Conservation (phyloP, 371 early-diverging fungal genomes). For the Zopfochytrium polystomum region DNA sequence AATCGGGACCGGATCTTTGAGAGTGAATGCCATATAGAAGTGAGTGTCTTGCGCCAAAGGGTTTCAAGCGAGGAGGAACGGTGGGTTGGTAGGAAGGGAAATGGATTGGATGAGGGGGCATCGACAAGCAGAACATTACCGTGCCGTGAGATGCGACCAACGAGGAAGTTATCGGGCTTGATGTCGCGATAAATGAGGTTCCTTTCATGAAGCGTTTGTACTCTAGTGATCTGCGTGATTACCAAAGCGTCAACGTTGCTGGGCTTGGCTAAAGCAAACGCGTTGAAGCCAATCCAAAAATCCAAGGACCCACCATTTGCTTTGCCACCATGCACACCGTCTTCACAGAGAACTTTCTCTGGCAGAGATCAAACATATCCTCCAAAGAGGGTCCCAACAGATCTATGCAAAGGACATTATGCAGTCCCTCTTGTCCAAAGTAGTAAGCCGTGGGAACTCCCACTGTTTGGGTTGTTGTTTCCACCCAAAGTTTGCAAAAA, state of each 20-base stretch:
- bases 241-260: too few relatives aligned
- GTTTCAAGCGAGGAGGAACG: background rate
- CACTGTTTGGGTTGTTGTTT: too few relatives aligned
- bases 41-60: background rate
- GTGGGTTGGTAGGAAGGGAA: constrained; percentile 32
- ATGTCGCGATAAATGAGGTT: constrained; percentile 98
- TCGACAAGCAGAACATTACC: too few relatives aligned
- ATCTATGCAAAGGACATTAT: constrained; percentile 95
- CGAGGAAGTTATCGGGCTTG: constrained; percentile 99
- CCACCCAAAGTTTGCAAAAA: too few relatives aligned
- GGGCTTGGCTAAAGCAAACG: too few relatives aligned
- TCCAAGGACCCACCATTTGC: constrained; percentile 71
- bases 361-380: constrained; percentile 95
- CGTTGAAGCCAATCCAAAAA: background rate
- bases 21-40: background rate
- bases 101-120: too few relatives aligned
- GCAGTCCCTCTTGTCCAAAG: constrained; percentile 94
- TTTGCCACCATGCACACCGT: constrained; percentile 96
- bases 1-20: constrained; percentile 14
- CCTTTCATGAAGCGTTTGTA: constrained; percentile 95
- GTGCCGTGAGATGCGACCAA: constrained; percentile 72
- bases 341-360: too few relatives aligned
- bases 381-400: constrained; percentile 95
- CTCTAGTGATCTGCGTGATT: constrained; percentile 58
- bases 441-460: constrained; percentile 91